Evolutionary conservation across 768 basidiomycete species (phyloP).

Genomic region (Hortiboletus campestris): DNA sequence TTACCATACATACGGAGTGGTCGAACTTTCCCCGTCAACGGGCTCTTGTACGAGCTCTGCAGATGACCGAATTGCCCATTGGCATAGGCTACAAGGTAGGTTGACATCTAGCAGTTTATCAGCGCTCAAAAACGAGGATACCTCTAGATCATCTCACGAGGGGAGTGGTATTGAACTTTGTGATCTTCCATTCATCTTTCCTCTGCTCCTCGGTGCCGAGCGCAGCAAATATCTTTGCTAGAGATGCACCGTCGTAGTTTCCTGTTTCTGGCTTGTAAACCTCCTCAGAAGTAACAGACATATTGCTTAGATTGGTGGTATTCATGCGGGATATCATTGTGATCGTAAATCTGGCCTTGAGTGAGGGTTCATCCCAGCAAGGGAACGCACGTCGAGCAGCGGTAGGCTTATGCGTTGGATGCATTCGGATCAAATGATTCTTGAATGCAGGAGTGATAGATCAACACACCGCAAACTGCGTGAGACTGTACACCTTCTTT

Average conservation of each 20-base stretch:
- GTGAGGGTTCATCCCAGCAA: constrained; percentile 90
- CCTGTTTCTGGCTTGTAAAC: constrained; percentile 36
- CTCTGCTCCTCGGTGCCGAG: constrained; percentile 36
- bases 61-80: constrained; percentile 76
- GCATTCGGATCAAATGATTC: not conserved
- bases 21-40: constrained; percentile 73
- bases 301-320: constrained; percentile 83
- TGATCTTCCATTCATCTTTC: constrained; percentile 71
- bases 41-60: constrained; percentile 74
- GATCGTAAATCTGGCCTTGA: constrained; percentile 81
- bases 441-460: not conserved
- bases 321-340: constrained; percentile 76
- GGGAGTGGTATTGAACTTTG: constrained; percentile 78
- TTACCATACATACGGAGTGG: constrained; percentile 84
- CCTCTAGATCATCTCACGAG: constrained; percentile 37
- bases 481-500: constrained; percentile 70
- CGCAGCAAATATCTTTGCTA: constrained; percentile 41
- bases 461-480: constrained; percentile 78
- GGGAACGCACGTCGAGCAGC: constrained; percentile 81
- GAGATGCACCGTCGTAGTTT: constrained; percentile 31
- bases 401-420: constrained; percentile 56
- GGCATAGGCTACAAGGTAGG: constrained; percentile 86
- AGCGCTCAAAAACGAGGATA: not conserved
- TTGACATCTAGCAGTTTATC: constrained; percentile 55
- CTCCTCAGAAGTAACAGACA: constrained; percentile 69